Conservation (phyloP, 345 rosid genomes). For the Eucalyptus sp. region DNA sequence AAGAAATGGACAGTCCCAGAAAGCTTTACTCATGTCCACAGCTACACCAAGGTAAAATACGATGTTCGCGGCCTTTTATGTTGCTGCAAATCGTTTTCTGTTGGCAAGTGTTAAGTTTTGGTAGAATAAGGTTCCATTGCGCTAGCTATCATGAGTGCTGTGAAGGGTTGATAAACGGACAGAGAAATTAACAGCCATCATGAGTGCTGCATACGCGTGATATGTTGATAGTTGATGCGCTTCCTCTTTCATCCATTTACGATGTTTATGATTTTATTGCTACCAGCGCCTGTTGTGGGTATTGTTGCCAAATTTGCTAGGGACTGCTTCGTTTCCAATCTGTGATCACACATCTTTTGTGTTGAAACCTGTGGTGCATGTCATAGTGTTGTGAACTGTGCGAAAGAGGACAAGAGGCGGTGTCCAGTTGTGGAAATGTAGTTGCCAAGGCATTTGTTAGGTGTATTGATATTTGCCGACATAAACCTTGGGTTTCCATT, state of each 20-base stretch:
- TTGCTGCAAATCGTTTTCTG: not conserved
- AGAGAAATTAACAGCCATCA: not conserved
- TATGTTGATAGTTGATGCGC: not conserved
- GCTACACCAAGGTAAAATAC: slow-evolving; percentile 44
- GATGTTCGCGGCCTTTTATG: not conserved
- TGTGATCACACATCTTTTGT: not conserved
- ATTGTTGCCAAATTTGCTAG: not conserved
- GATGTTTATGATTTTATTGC: not conserved
- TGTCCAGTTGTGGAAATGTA: not conserved
- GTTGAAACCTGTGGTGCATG: not conserved
- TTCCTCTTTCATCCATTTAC: not conserved
- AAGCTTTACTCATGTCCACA: slow-evolving; percentile 41
- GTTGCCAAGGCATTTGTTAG: not conserved
- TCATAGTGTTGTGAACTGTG: not conserved
- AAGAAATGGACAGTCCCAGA: slow-evolving; percentile 79
- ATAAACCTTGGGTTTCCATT: not conserved
- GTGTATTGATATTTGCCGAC: not conserved
- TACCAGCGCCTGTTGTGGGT: not conserved
- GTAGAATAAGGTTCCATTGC: not conserved
- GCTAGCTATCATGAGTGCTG: not conserved
- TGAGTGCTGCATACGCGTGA: not conserved
- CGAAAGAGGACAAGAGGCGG: not conserved
- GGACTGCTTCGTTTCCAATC: not conserved
- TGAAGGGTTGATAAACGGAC: not conserved
- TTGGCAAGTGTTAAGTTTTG: not conserved